A percentile compares a stretch with the other conserved stretches of the same genome.
Conservation (phyloP, 106 monocot genomes). For the Dioscorea dumetorum region DNA sequence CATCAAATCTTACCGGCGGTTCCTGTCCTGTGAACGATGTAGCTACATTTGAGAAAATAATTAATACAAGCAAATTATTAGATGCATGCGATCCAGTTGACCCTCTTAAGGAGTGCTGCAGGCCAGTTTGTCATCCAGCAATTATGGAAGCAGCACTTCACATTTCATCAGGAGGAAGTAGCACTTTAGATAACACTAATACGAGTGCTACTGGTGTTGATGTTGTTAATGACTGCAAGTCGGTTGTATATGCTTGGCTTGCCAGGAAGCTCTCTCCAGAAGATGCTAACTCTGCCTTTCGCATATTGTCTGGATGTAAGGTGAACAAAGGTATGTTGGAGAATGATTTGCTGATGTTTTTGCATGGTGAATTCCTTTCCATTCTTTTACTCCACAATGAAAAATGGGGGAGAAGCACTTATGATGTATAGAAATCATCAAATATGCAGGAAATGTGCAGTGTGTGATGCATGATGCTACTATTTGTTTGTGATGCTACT, state of each 20-base stretch:
- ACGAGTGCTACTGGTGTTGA: slow-evolving; percentile 31
- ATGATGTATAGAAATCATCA: no score
- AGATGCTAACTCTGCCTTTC: slow-evolving; percentile 72
- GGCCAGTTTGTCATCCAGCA: slow-evolving; percentile 82
- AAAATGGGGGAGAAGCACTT: no score
- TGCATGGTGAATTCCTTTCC: no score
- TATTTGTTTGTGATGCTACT: no score
- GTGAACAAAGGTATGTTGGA: slow-evolving; percentile 73
- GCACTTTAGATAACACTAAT: slow-evolving; percentile 28
- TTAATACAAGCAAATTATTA: slow-evolving; percentile 82
- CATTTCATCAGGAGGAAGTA: slow-evolving; percentile 45
- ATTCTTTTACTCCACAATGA: no score
- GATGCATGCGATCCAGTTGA: slow-evolving; percentile 83
- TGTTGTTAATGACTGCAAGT: slow-evolving; percentile 78
- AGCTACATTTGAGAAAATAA: slow-evolving; percentile 63
- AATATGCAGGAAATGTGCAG: no score
- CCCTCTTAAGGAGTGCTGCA: slow-evolving; percentile 92
- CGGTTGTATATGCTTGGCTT: slow-evolving; percentile 87
- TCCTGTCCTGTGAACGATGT: slow-evolving; percentile 87
- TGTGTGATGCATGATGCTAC: no score
- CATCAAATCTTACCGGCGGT: slow-evolving; percentile 71
- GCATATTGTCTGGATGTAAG: slow-evolving; percentile 86
- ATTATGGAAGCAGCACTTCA: slow-evolving; percentile 87
- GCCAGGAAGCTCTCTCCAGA: slow-evolving; percentile 58
- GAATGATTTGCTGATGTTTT: neutral